Percentiles rank a stretch among this genome's conserved stretches.
These are phyloP conservation scores for Leccinum huronense DNA, from an alignment of 1,284 basidiomycete species.

Conservation along the genomic window DNA sequence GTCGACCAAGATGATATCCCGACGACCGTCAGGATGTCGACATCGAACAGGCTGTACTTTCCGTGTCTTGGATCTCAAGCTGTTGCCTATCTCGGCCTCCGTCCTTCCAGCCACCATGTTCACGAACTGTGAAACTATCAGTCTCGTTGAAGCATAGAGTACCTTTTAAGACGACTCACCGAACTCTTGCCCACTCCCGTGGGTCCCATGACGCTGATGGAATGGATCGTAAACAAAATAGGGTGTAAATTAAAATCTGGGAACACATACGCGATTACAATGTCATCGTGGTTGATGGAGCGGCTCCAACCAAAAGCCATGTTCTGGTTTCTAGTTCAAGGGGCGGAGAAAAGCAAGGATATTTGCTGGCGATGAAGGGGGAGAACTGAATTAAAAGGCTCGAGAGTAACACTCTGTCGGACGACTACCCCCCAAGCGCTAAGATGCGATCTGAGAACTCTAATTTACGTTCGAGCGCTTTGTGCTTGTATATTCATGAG, in stretches of 20 bases:
- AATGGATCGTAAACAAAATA: background rate
- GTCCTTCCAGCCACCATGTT: background rate
- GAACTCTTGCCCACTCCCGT: slow-evolving; percentile 43
- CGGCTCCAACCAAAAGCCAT: background rate
- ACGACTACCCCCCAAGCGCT: background rate
- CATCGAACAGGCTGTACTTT: background rate
- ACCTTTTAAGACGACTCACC: slow-evolving; percentile 20
- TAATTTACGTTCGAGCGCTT: background rate
- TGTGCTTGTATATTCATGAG: background rate
- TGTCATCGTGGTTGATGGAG: slow-evolving; percentile 8
- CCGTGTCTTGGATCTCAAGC: slow-evolving; percentile 2
- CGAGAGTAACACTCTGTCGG: background rate
- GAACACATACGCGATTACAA: slow-evolving; percentile 23
- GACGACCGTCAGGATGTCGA: background rate
- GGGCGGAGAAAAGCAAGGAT: background rate
- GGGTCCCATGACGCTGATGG: slow-evolving; percentile 39
- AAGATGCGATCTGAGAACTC: background rate
- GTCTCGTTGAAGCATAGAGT: background rate
- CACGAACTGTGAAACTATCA: background rate
- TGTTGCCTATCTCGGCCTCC: background rate
- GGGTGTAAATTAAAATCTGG: background rate
- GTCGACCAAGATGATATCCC: slow-evolving; percentile 10
- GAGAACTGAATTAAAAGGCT: too few relatives aligned
- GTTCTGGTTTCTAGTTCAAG: background rate
- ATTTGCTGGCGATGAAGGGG: background rate